A percentile compares a stretch with the other conserved stretches of the same genome.
These are phyloP conservation scores for Fusarium duplospermum DNA, from an alignment of 2,329 filamentous ascomycete species.

Conservation along the genomic window DNA sequence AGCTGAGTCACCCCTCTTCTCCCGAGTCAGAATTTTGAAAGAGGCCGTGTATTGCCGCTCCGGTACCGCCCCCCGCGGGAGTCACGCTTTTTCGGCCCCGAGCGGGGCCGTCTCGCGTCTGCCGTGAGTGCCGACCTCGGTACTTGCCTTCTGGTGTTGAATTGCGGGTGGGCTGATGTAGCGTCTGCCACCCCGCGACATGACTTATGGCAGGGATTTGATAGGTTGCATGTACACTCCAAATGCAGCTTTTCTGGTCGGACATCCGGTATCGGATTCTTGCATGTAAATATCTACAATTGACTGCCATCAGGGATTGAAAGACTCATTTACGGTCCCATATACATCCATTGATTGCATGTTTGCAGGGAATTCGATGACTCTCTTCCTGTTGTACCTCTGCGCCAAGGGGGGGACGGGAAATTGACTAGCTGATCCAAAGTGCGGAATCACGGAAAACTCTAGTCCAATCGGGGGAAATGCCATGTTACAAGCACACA, in stretches of 20 bases:
- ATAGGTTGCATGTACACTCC: neutral
- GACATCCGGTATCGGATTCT: neutral
- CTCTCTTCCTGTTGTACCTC: neutral
- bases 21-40: neutral
- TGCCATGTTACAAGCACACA: neutral
- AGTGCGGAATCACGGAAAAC: neutral
- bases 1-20: neutral
- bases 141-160: neutral
- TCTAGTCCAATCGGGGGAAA: neutral
- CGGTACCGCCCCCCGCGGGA: neutral
- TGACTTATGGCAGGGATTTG: neutral
- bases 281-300: neutral
- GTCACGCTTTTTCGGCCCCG: neutral
- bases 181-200: neutral
- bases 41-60: neutral
- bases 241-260: neutral
- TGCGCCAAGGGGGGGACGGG: neutral
- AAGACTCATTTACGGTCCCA: neutral
- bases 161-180: neutral
- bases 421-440: neutral
- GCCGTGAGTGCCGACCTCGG: neutral
- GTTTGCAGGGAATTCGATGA: neutral
- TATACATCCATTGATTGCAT: neutral
- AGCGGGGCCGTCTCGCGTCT: neutral
- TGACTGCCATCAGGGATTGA: neutral